Evolutionary conservation across 192 early-diverging fungal species (phyloP), one percentile per base, ranked within the genome.

Genomic region (Coemansia biformis): DNA sequence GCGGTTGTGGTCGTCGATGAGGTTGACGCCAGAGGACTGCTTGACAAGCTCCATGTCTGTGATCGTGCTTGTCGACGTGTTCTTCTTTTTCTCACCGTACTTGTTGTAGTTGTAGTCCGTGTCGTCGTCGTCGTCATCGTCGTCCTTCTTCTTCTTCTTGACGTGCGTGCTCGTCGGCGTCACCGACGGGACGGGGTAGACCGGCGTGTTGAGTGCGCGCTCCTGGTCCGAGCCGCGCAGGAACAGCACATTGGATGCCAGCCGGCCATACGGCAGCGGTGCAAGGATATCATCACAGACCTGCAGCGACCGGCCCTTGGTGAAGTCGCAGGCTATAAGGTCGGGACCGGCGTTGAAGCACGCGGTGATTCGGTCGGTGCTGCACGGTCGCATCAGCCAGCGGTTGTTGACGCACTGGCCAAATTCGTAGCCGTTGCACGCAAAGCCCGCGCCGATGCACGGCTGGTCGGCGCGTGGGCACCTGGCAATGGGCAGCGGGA

Each of bases 331-430:
- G 1, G 59, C 59, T 23, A 75, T 31, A 6, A 65, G 59, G 33
- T 66, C 63, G 0, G 63, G 63, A 7, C 59, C 59, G 1, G 57
- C 63, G 22, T 66, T 65, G 52, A 67, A 75, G 48, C 72, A 75
- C 0, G 72, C 64, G 1, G 60, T 63, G 18, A 59, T 42, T 15
- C 59, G 63, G 21, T 67, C 64, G 2, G 51, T 63, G 44, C 72
- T 75, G 46, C 73, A 76, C 11, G 65, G 61, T 5, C 73, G 57
- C 65, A 76, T 61, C 15, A 69, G 47, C 73, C 73, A 76, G 41
- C 61, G 60, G 43, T 55, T 63, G 52, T 65, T 61, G 41, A 69
- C 62, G 58, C 73, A 76, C 50, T 68, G 60, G 0, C 65, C 73
- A 45, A 65, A 76, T 44, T 69, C 59, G 51, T 76, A 69, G 9